Conservation (phyloP, 2,329 filamentous ascomycete species). For the Colletotrichum coccodes region DNA sequence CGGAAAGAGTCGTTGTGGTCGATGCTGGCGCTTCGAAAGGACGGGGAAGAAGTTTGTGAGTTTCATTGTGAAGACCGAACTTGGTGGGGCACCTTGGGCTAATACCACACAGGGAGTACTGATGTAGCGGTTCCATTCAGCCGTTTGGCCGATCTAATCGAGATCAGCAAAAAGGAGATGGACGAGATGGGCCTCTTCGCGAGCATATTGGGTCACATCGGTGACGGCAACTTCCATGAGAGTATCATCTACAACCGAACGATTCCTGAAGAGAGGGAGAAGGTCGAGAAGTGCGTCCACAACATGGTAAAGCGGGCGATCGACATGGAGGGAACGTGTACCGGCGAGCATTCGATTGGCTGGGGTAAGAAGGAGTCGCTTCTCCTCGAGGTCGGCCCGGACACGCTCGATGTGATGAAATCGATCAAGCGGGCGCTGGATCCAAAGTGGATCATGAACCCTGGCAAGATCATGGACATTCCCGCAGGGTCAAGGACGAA, state of each 20-base stretch:
- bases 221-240: constrained; percentile 95
- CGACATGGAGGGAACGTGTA: constrained; percentile 94
- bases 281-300: constrained; percentile 84
- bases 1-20: constrained; percentile 88
- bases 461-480: constrained; percentile 88
- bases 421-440: constrained; percentile 85
- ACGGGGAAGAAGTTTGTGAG: constrained; percentile 76
- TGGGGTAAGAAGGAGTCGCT: constrained; percentile 87
- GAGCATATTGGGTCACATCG: constrained; percentile 88
- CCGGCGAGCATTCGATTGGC: constrained; percentile 87
- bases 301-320: constrained; percentile 92
- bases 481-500: constrained; percentile 45
- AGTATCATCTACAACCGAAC: constrained; percentile 87
- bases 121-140: constrained; percentile 87
- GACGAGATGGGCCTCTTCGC: constrained; percentile 87
- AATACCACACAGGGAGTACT: constrained; percentile 69
- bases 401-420: constrained; percentile 86
- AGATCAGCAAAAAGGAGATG: constrained; percentile 89
- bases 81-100: background rate
- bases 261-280: constrained; percentile 75
- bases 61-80: constrained; percentile 41
- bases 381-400: constrained; percentile 80
- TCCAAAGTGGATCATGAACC: constrained; percentile 90
- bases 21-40: constrained; percentile 76
- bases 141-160: constrained; percentile 77